Evolutionary conservation across 495 filamentous ascomycete species (phyloP), one percentile per base, ranked within the genome.

Genomic region (Podospora pseudoanserina): DNA sequence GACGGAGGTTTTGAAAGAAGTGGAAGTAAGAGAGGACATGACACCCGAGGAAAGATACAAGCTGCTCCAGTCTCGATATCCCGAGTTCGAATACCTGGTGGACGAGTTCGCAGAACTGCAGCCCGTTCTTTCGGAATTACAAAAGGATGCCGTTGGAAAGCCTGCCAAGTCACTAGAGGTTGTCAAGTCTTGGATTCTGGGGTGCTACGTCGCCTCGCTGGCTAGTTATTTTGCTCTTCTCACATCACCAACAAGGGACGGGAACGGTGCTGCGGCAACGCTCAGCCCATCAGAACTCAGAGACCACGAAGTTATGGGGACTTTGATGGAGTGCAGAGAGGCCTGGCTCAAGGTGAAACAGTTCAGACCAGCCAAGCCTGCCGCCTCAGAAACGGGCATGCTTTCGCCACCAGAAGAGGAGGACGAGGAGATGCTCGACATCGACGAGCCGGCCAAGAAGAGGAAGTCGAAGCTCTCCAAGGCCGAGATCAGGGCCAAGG

Each of bases 201-300:
- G 89, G 32, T 88, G 92, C 59, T 97, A 98, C 76, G 81, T 98
- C 19, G 94, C 90, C 49, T 84, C 92, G 0, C 82, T 98, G 73
- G 88, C 90, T 66, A 92, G 97, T 88, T 99, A 98, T 77, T 97
- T 99, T 76, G 91, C 92, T 65, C 84, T 98, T 55, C 80, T 98
- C 30, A 90, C 92, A 28, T 96, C 92, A 2, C 85, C 89, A 1
- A 83, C 90, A 16, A 80, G 87, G 60, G 84, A 86, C 18, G 80
- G 82, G 53, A 80, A 83, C 18, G 78, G 79, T 11, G 60, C 80
- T n/a, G 77, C 86, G 16, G 83, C 89, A 77, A 81, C 90, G 4
- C 67, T 86, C 11, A 80, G 80, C 62, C 88, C 93, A 4, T 80
- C 85, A 39, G 87, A 95, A 72, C 82, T 99, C 60, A 88, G 91